A percentile compares a stretch with the other conserved stretches of the same genome.
Conservation (phyloP, 768 basidiomycete species). For the Mycena kentingensis region DNA sequence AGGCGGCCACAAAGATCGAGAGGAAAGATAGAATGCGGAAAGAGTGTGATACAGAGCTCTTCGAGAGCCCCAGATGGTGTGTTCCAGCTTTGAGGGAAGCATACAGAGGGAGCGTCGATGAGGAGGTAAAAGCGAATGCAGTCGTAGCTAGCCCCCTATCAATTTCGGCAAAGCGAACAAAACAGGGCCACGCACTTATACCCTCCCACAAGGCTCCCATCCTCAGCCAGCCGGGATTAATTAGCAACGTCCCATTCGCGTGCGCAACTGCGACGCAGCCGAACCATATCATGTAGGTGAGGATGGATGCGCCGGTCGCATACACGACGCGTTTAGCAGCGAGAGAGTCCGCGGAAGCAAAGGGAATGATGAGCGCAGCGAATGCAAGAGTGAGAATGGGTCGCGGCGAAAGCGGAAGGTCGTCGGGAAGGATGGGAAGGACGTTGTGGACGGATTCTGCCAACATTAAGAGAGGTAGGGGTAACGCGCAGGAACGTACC, state of each 20-base stretch:
- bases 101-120: constrained; percentile 67
- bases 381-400: constrained; percentile 43
- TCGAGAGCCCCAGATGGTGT: constrained; percentile 41
- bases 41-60: constrained; percentile 51
- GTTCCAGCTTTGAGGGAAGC: constrained; percentile 53
- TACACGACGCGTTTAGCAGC: constrained; percentile 55
- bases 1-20: constrained; percentile 49
- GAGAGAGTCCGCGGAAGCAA: constrained; percentile 59
- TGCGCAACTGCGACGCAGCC: constrained; percentile 54
- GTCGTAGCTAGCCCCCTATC: constrained; percentile 46
- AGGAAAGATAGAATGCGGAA: constrained; percentile 59
- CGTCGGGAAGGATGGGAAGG: constrained; percentile 48
- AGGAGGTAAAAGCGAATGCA: constrained; percentile 67
- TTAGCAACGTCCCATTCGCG: constrained; percentile 44
- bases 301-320: constrained; percentile 60
- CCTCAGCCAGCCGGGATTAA: constrained; percentile 38
- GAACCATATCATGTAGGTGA: constrained; percentile 65
- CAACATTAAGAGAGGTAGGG: constrained; percentile 15
- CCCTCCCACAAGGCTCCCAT: constrained; percentile 63
- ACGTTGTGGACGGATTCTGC: constrained; percentile 58
- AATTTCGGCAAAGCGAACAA: background rate
- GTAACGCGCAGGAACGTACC: constrained; percentile 47
- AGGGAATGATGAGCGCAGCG: constrained; percentile 46
- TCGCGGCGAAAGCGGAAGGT: constrained; percentile 36
- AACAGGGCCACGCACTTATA: constrained; percentile 48